Conservation (phyloP, 1,284 basidiomycete species). For the Melampsora larici-populina region DNA sequence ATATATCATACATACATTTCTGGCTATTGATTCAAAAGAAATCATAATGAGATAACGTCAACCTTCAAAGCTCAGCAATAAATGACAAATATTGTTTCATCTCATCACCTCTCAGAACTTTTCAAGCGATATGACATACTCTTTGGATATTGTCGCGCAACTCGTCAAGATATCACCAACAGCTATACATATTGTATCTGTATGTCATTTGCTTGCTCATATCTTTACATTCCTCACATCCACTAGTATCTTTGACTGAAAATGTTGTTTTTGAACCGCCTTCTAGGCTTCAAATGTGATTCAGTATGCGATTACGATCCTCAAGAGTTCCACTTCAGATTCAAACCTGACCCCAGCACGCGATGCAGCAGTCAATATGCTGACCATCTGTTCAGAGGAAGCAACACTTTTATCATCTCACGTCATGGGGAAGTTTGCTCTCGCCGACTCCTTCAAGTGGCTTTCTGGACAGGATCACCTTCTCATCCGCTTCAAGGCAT, state of each 20-base stretch:
- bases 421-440: not conserved
- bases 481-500: not conserved
- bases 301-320: not conserved
- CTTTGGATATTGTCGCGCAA: not conserved
- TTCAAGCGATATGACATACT: not conserved
- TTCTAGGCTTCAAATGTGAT: slow-evolving; percentile 1
- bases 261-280: too few relatives aligned
- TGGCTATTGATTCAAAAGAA: not conserved
- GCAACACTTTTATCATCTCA: not conserved
- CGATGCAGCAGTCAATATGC: not conserved
- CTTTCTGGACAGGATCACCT: slow-evolving; percentile 1
- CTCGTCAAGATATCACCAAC: not conserved
- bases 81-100: slow-evolving; percentile 5
- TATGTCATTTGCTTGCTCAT: not conserved
- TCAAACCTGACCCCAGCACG: not conserved
- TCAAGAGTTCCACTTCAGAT: not conserved
- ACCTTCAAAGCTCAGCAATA: not conserved
- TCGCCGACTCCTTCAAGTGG: not conserved
- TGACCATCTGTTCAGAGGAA: not conserved
- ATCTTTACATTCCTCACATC: too few relatives aligned
- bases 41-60: not conserved
- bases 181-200: not conserved
- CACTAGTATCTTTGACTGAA: too few relatives aligned
- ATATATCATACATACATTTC: not conserved
- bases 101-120: slow-evolving; percentile 5